A percentile compares a stretch with the other conserved stretches of the same genome.
phyloP scores from a whole-genome alignment of 129 eudicot genomes.

The Helianthus annuus region HanXRQr2.0-SUNRISE NC_035442.2:41261713-41262212 shows the following conservation, averaged over 20 bases:
- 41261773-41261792: too few relatives aligned
- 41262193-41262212: constrained; percentile 18
- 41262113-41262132: constrained; percentile 87
- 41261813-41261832: too few relatives aligned
- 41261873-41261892: background rate
- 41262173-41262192: constrained; percentile 93
- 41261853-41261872: background rate
- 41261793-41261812: too few relatives aligned
- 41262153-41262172: constrained; percentile 90
- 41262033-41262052: background rate
- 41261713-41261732: too few relatives aligned
- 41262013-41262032: background rate
- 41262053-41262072: background rate
- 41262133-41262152: constrained; percentile 65
- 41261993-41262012: background rate
- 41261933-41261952: background rate
- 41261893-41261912: too few relatives aligned
- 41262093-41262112: constrained; percentile 3
- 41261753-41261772: too few relatives aligned
- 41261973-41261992: constrained; percentile 6
- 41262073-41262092: background rate
- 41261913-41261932: background rate
- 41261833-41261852: background rate
- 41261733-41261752: too few relatives aligned
- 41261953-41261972: background rate